Evolutionary conservation across 2,329 filamentous ascomycete genomes (phyloP).

Genomic region (Gnomoniopsis sp.): DNA sequence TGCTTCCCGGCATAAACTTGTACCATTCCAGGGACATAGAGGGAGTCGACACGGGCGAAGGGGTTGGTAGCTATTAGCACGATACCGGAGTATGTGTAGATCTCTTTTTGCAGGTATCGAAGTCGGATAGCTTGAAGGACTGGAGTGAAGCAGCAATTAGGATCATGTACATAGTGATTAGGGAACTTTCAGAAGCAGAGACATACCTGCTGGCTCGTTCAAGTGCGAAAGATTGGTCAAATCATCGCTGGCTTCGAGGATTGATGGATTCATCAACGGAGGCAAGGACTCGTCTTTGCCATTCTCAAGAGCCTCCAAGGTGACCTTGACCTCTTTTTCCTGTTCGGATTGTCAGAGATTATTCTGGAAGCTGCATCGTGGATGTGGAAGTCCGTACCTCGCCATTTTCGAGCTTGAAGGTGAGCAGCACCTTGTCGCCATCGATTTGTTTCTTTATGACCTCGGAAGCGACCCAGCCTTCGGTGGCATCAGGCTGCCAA

Average conservation of each 20-base stretch:
- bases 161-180: slow-evolving; percentile 19
- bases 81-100: slow-evolving; percentile 99
- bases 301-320: slow-evolving; percentile 70
- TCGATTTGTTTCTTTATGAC: slow-evolving; percentile 80
- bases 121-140: slow-evolving; percentile 96
- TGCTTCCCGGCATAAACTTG: slow-evolving; percentile 98
- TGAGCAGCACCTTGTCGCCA: slow-evolving; percentile 81
- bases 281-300: slow-evolving; percentile 77
- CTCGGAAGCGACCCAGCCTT: slow-evolving; percentile 97
- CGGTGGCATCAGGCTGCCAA: slow-evolving; percentile 94
- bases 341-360: slow-evolving; percentile 33
- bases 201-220: slow-evolving; percentile 91
- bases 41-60: slow-evolving; percentile 93
- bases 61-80: slow-evolving; percentile 98
- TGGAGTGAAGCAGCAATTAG: slow-evolving; percentile 35
- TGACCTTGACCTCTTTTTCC: slow-evolving; percentile 78
- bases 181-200: background rate
- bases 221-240: slow-evolving; percentile 95
- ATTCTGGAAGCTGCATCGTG: background rate
- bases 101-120: slow-evolving; percentile 96
- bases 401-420: slow-evolving; percentile 89
- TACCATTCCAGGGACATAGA: slow-evolving; percentile 99
- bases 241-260: slow-evolving; percentile 98
- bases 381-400: slow-evolving; percentile 58
- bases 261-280: slow-evolving; percentile 94